Conservation (phyloP, 768 basidiomycete genomes). For the Rickenella mellea region DNA sequence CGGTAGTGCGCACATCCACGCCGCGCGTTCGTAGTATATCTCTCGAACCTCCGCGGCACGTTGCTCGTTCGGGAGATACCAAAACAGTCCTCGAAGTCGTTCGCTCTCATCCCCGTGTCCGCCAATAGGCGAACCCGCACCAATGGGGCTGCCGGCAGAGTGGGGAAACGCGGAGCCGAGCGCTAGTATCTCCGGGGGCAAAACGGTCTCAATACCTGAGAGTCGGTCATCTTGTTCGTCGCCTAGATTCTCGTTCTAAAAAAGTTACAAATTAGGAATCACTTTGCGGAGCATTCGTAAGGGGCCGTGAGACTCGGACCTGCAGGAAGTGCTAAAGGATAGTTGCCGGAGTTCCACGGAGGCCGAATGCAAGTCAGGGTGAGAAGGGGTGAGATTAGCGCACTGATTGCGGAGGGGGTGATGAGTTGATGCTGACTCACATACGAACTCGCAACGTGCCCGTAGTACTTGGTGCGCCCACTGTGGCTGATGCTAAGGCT, state of each 20-base stretch:
- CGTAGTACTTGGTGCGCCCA: slow-evolving; percentile 68
- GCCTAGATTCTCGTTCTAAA: slow-evolving; percentile 54
- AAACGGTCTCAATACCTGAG: slow-evolving; percentile 38
- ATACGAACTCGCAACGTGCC: slow-evolving; percentile 70
- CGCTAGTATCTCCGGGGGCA: slow-evolving; percentile 54
- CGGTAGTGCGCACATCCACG: slow-evolving; percentile 51
- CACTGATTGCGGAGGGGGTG: slow-evolving; percentile 5
- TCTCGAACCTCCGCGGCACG: slow-evolving; percentile 52
- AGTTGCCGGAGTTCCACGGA: neutral
- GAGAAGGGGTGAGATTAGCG: slow-evolving; percentile 3
- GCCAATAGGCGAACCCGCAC: slow-evolving; percentile 21
- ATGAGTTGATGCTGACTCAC: slow-evolving; percentile 27
- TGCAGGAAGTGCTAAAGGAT: slow-evolving; percentile 58
- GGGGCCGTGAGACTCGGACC: slow-evolving; percentile 27
- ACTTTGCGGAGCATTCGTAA: slow-evolving; percentile 3
- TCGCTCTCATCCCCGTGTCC: slow-evolving; percentile 27
- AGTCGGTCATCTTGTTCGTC: slow-evolving; percentile 43
- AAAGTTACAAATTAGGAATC: slow-evolving; percentile 5
- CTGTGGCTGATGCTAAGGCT: slow-evolving; percentile 65
- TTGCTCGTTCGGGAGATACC: slow-evolving; percentile 58
- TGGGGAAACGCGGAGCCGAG: slow-evolving; percentile 63
- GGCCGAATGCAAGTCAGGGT: slow-evolving; percentile 7
- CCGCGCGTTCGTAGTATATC: slow-evolving; percentile 54
- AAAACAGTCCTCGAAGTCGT: slow-evolving; percentile 48
- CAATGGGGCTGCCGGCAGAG: slow-evolving; percentile 29